phyloP scores from a whole-genome alignment of 306 rosid genomes.

The Canavalia ensiformis region DNA sequence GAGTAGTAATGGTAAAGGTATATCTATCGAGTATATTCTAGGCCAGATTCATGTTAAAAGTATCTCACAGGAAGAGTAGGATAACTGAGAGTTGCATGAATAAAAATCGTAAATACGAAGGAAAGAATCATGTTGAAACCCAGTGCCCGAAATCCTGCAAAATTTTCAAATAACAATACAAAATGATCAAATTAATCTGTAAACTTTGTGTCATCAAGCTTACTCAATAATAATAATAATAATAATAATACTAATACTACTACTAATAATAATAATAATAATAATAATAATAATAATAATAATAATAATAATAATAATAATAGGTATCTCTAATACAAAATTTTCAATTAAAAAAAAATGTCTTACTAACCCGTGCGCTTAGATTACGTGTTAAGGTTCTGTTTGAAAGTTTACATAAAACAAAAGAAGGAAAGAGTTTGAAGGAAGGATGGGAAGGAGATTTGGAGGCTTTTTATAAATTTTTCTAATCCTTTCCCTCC shows the following conservation, averaged over 20 bases:
- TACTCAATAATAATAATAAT: not conserved
- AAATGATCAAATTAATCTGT: not conserved
- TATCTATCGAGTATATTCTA: not conserved
- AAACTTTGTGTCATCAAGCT: not conserved
- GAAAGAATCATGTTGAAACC: conserved; percentile 70
- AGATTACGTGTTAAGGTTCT: too few species aligned
- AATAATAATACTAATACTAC: too few species aligned
- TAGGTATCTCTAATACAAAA: too few species aligned
- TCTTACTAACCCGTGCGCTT: too few species aligned
- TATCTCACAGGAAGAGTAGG: conserved; percentile 74
- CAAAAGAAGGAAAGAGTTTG: too few species aligned
- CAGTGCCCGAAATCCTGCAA: conserved; percentile 62
- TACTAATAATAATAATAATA: too few species aligned
- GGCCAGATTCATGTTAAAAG: not conserved
- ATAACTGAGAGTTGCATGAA: conserved; percentile 67
- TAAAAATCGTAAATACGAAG: conserved; percentile 52
- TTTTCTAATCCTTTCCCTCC: too few species aligned
- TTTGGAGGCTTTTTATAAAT: too few species aligned
- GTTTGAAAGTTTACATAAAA: too few species aligned
- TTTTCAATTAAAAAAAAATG: too few species aligned
- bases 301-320: not conserved
- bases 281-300: not conserved
- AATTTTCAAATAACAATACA: not conserved
- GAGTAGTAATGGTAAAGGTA: not conserved
- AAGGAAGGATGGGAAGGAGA: too few species aligned